Conservation (phyloP, 2,329 filamentous ascomycete genomes). For the Penicillium sp. region DNA sequence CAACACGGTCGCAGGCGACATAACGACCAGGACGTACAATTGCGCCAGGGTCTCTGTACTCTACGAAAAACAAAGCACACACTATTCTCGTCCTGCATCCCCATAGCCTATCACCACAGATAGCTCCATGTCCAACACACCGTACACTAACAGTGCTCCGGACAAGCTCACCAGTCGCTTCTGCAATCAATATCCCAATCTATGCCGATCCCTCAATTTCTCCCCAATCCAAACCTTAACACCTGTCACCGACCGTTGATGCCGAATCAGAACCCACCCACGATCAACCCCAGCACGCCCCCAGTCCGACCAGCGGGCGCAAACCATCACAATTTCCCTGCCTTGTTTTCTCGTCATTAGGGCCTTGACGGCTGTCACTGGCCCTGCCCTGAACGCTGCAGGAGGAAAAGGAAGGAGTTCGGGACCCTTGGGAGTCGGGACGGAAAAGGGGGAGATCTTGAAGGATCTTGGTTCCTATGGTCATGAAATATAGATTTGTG, state of each 20-base stretch:
- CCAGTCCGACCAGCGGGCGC: not conserved
- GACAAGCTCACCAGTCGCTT: not conserved
- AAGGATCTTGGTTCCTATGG: not conserved
- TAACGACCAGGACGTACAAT: not conserved
- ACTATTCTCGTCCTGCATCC: not conserved
- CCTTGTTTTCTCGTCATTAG: conserved; percentile 1
- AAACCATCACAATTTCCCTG: conserved; percentile 14
- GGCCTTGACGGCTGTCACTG: conserved; percentile 13
- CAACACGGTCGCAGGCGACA: not conserved
- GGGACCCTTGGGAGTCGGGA: not conserved
- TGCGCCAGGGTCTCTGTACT: not conserved
- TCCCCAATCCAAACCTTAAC: conserved; percentile 7
- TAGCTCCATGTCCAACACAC: not conserved
- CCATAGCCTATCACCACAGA: not conserved
- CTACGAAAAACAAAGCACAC: not conserved
- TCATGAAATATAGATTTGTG: not conserved
- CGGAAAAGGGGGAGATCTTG: not conserved
- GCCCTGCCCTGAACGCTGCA: conserved; percentile 6
- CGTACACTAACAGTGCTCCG: too few relatives aligned
- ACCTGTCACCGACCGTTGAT: not conserved
- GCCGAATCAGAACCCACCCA: conserved; percentile 2
- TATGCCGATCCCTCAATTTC: not conserved
- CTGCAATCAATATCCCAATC: not conserved
- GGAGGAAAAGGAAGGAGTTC: conserved; percentile 2
- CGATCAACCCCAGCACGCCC: not conserved